Evolutionary conservation across 1,284 basidiomycete species (phyloP), one percentile per base, ranked within the genome.

Genomic region (Cryptococcus sp.): DNA sequence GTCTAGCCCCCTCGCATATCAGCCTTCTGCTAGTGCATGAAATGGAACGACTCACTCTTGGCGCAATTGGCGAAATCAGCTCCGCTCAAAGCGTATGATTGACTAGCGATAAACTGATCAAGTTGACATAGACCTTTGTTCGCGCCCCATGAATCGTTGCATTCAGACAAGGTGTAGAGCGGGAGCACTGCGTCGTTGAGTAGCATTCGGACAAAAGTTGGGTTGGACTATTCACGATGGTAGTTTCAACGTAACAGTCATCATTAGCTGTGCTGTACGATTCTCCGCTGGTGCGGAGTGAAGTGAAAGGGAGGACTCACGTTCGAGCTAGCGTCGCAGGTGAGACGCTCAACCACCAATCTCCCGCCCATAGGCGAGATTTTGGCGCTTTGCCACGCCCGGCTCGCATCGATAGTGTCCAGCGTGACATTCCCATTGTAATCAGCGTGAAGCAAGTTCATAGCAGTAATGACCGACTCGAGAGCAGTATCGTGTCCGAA

Each of bases 131-230:
- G 22, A 13, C 64, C 67, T 20, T 60, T 46, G 17, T 41, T 50
- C 15, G 44, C 38, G n/a, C 56, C 58, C 22, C 57, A 46, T 5
- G 49, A 50, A 10, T 20, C 22, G 19, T 55, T 63, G 41, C 65
- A 67, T 25, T 54, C 45, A 10, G 52, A 34, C 29, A 60, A 43
- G 5, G 26, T 38, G 26, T 49, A 15, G 20, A 70, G 53, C 0
- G 62, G 59, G 26, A 65, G 44, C 1, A 69, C 55, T 2, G 64
- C 65, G 43, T 70, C 72, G 53, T 74, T 70, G 29, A 68, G 53
- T 7, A 74, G 34, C 40, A 70, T 55, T 20, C 70, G 64, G 29
- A 74, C 57, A 47, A 65, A 63, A 4, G 58, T 34, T 41, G 16
- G 41, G 19, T 20, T 38, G 10, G 34, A 19, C 49, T 50, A 38